Evolutionary conservation across 2,329 filamentous ascomycete species (phyloP).

Genomic region (Sclerotinia nivalis): DNA sequence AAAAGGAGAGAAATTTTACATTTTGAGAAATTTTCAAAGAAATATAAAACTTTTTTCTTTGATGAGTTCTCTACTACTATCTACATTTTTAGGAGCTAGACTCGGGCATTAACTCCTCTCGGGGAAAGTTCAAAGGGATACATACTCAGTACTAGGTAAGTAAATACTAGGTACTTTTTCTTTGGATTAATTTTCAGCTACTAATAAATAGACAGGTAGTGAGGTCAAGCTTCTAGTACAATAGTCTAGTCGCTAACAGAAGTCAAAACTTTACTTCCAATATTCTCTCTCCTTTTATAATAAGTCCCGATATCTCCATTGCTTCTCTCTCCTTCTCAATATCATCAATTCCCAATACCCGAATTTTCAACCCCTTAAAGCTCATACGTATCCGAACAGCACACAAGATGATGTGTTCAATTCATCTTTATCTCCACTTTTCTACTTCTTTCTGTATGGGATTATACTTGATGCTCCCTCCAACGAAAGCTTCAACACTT

Average conservation of each 20-base stretch:
- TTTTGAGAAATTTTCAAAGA: background rate
- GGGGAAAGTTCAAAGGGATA: no score
- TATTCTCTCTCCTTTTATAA: no score
- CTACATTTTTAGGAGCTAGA: background rate
- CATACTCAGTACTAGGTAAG: no score
- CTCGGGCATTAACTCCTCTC: background rate
- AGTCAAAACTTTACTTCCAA: no score
- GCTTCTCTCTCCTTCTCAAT: no score
- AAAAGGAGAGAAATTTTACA: background rate
- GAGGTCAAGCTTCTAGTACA: background rate
- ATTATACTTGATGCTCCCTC: background rate
- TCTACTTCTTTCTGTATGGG: background rate
- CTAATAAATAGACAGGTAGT: background rate
- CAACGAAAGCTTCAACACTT: background rate
- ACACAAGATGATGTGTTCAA: no score
- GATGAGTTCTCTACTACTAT: background rate
- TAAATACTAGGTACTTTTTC: background rate
- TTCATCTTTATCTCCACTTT: background rate
- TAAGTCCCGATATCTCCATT: no score
- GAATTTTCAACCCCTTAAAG: no score
- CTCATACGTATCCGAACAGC: no score
- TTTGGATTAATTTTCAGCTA: no score
- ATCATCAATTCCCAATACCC: no score
- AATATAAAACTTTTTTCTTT: background rate
- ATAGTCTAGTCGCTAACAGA: no score